Evolutionary conservation across 768 basidiomycete genomes (phyloP), one percentile per base, ranked within the genome.

Genomic region (Lactifluus pinguis): DNA sequence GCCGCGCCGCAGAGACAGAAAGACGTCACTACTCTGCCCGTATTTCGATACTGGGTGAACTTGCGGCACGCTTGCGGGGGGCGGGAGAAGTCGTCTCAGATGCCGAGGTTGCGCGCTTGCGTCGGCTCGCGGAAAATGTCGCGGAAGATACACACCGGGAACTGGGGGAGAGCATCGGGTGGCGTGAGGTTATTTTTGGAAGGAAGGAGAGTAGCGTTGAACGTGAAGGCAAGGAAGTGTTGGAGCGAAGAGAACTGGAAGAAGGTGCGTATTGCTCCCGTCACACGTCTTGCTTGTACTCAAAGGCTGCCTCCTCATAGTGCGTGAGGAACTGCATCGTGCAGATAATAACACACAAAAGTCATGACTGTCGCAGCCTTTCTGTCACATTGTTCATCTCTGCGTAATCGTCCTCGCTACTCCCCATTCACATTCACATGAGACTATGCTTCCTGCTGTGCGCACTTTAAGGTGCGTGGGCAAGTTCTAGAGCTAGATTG

Each of bases 41-140:
- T 59, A 74, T 82, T 42, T 81, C 85, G 25, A 81, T 89, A 62
- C 75, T 89, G 59, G 78, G 83, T 59, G 81, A 82, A 54, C 77
- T 87, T 56, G 76, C 76, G 7, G 72, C 76, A 29, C 81, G 81
- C 61, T 71, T 88, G 50, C 76, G 76, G 38, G 76, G 76, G 38
- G 76, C 80, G 2, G 76, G 76, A 54, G 76, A 75, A 56, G 66
- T 72, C 41, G 68, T 83, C 52, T 72, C 79, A 3, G 71, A 73
- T 65, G 78, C 74, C 38, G 86, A 87, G 65, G 71, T 87, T 29
- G 76, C 73, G 42, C 74, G 80, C 59, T 70, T 88, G 55, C 78
- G 77, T 67, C 78, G 75, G 55, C 77, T 89, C 29, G 83, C 82
- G 41, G 74, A 74, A 25, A 68, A 59, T 39, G 66, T 65, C 45